A percentile compares a stretch with the other conserved stretches of the same genome.
Conservation (phyloP, 2,329 filamentous ascomycete genomes). For the Aspergillus eucalypticola region DNA sequence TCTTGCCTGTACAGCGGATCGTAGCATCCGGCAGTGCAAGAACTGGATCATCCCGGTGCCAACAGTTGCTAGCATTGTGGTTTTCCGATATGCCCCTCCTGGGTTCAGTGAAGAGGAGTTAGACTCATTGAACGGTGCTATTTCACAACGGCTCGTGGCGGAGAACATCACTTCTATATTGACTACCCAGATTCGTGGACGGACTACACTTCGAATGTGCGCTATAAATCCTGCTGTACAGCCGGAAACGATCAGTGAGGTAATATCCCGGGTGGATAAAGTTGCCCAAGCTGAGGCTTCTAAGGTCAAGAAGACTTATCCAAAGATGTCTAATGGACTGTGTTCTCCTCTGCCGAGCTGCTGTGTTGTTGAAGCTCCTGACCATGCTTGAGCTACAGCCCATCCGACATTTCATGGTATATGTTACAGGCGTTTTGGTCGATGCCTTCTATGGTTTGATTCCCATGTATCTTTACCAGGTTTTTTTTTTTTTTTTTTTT, state of each 20-base stretch:
- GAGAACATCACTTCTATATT: not conserved
- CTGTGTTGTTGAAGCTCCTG: not conserved
- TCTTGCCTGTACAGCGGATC: conserved; percentile 1
- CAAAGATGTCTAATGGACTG: not conserved
- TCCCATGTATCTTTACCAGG: too few species aligned
- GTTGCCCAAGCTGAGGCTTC: not conserved
- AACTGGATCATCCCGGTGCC: conserved; percentile 13
- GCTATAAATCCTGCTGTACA: not conserved
- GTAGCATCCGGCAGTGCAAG: not conserved
- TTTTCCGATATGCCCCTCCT: conserved; percentile 14
- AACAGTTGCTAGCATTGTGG: conserved; percentile 12
- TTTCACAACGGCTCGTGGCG: not conserved
- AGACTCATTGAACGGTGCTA: conserved; percentile 9
- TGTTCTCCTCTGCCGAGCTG: not conserved
- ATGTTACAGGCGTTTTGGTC: too few species aligned
- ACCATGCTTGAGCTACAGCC: not conserved
- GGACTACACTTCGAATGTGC: not conserved
- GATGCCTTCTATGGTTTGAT: too few species aligned
- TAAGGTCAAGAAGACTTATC: not conserved
- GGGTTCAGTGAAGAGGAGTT: not conserved
- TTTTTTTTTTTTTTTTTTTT: too few species aligned
- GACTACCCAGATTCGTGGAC: not conserved
- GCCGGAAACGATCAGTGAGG: not conserved
- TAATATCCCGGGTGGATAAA: not conserved
- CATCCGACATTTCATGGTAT: too few species aligned